Evolutionary conservation across 495 filamentous ascomycete species (phyloP), one percentile per base, ranked within the genome.

Genomic region (Lepraria neglecta): DNA sequence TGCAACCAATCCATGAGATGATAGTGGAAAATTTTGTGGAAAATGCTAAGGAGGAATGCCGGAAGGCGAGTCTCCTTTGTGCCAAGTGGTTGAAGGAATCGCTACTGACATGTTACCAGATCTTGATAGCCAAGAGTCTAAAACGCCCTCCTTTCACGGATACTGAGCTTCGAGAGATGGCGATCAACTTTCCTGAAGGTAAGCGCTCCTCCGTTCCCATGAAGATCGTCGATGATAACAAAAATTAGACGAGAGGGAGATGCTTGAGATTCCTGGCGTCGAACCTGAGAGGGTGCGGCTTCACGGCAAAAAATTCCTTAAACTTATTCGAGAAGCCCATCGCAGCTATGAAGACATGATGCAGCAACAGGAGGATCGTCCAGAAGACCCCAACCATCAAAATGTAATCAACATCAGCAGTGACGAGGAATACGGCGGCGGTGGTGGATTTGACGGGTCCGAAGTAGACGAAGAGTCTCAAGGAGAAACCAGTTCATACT

Each of bases 121-220:
- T 97, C 30, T 79, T 90, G 58, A 78, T 85, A 51, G 73, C 78
- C 11, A 85, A 84, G 45, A 70, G 74, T 12, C 75, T 89, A 21
- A 83, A 86, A 12, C 78, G 75, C 19, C 75, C 80, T 54, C 86
- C 88, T 3, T 97, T 97, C 70, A 85, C 86, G 0, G 90, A 96
- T 67, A 79, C 78, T 31, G 77, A 89, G 2, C 75, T 95, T 56
- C 85, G 91, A 30, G 85, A 90, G 67, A 96, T 98, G 87, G 90
- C 83, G 6, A 87, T 96, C 45, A 67, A 75, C 33, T 91, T 88
- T 50, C 86, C 92, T 64, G 86, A 81, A 66, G 75, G 81, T 72
- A 78, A 75, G 35, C 19, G 10, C 19, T 47, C 15, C n/a, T 9
- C 12, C 7, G 12, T 42, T 6, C 24, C 3, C 46, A 27, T 3